Conservation (phyloP, 495 filamentous ascomycete species). For the Xylaria sp. region DNA sequence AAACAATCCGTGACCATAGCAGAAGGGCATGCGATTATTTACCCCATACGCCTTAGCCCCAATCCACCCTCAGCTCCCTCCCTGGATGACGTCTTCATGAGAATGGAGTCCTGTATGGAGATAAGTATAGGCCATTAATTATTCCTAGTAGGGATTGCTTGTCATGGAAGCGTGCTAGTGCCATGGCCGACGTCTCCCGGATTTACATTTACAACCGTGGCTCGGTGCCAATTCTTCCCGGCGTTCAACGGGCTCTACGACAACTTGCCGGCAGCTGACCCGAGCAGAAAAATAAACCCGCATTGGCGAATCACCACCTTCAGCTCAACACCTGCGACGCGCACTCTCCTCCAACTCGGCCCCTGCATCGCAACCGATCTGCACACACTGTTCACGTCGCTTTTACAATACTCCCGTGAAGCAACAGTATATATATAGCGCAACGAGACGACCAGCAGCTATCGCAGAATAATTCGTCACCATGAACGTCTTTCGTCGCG, state of each 20-base stretch:
- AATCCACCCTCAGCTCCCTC: not conserved
- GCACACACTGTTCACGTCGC: not conserved
- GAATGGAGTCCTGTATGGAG: too few species aligned
- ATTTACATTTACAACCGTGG: constrained; percentile 15
- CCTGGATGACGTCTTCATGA: constrained; percentile 6
- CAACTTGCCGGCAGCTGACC: constrained; percentile 11
- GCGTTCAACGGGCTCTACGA: not conserved
- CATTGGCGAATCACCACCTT: constrained; percentile 22
- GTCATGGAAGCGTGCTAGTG: constrained; percentile 15
- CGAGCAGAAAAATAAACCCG: constrained; percentile 27
- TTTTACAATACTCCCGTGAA: not conserved
- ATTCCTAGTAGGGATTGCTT: too few species aligned
- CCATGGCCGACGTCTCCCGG: constrained; percentile 4
- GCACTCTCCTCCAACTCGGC: constrained; percentile 24
- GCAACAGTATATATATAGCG: constrained; percentile 11
- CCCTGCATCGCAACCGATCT: constrained; percentile 10
- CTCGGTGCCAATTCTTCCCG: constrained; percentile 9
- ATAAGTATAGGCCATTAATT: too few species aligned
- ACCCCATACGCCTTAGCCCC: constrained; percentile 3
- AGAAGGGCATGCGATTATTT: constrained; percentile 7
- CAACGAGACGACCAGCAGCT: not conserved
- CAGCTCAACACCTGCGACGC: constrained; percentile 14
- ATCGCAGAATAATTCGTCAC: constrained; percentile 15
- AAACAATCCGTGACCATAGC: not conserved
- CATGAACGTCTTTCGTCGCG: constrained; percentile 52